phyloP scores from a whole-genome alignment of 305 asterid species.

The Solanum hybrid region DNA sequence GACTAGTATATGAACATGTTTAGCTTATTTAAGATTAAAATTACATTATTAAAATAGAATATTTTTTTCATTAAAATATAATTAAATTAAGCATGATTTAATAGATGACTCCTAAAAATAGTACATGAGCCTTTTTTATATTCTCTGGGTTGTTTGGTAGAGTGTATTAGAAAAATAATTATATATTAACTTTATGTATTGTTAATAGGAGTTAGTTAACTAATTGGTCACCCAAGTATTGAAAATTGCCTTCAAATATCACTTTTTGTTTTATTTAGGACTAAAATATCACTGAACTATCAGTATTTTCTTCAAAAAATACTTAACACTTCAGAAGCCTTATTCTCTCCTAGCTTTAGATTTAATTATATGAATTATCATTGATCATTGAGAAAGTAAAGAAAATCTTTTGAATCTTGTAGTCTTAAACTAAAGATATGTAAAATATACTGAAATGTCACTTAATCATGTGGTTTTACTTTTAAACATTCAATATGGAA shows the following conservation, averaged over 20 bases:
- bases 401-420: background rate
- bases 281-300: background rate
- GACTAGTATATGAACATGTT: background rate
- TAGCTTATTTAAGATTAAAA: background rate
- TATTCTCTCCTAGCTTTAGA: background rate
- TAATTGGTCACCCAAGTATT: background rate
- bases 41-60: background rate
- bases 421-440: background rate
- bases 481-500: background rate
- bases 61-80: background rate
- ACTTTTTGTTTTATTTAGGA: background rate
- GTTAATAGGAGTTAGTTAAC: background rate
- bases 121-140: background rate
- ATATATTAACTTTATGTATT: background rate
- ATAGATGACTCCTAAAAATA: background rate
- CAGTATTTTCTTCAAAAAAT: background rate
- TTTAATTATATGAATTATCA: background rate
- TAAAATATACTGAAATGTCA: background rate
- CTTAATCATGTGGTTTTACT: background rate
- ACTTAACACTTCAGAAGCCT: background rate
- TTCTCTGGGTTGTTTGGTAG: background rate
- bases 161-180: background rate
- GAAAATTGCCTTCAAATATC: background rate
- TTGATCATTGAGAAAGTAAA: background rate
- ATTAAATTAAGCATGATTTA: background rate